Base-by-base conservation (phyloP, 495 filamentous ascomycete species). In the Penicillium crystallinum region DNA sequence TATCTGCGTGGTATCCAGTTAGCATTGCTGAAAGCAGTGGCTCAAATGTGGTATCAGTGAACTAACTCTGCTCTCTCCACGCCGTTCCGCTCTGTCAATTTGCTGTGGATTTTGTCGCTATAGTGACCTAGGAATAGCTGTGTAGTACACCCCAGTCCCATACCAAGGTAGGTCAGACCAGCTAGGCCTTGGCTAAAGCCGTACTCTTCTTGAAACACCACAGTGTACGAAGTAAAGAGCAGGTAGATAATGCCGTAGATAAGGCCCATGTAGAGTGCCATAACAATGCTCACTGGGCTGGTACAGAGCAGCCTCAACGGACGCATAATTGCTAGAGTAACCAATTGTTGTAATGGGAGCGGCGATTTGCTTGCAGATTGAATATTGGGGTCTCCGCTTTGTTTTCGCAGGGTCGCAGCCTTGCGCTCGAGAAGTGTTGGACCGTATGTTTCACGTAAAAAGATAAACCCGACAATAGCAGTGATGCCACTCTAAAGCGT, bases 181-280 rank as follows among this genome's bases (percentile, higher is more conserved):
- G 72, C 78, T 21, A 77, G 72, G 9, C 73, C 77, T 29, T 70
- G 47, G 31, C 62, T 59, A 57, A 78, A 67, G 42, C 74, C 59
- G 68, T 84, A 85, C 50, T 69, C 42, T 0, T 49, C 33, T 12
- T 66, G 63, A 68, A 76, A 84, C 12, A 84, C 75, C 4, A 52
- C 40, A 0, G 81, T 76, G 65, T 84, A 82, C 30, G 78, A 78
- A 5, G 78, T 73, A 6, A 84, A 71, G 38, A 82, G 68, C n/a
- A 86, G 74, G 58, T 84, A 85, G 59, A 80, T 73, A 11, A 83
- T 62, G 17, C 81, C 82, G 63, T 82, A 85, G 11, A 84, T 64
- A 51, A 79, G 80, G 43, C 69, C 74, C 52, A 54, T 46, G n/a
- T 49, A 54, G 0, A 46, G 31, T 31, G 34, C 36, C 44, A 57